Conservation (phyloP, 139 green algal genomes). For the Picochlorum sp. region DNA sequence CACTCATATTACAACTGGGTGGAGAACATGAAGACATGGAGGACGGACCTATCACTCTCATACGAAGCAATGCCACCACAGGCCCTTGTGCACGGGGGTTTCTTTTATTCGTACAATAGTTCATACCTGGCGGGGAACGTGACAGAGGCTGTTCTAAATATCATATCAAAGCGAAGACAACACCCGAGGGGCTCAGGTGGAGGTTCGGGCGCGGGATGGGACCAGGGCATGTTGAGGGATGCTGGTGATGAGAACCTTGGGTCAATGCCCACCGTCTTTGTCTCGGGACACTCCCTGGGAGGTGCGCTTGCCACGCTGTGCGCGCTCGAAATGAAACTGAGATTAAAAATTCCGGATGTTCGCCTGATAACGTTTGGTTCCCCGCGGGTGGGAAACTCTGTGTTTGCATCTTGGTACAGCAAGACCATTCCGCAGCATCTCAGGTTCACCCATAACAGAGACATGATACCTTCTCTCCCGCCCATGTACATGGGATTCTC, state of each 20-base stretch:
- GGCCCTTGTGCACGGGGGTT: slow-evolving; percentile 48
- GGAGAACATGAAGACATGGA: slow-evolving; percentile 73
- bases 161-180: not conserved
- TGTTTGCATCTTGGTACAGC: slow-evolving; percentile 53
- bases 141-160: slow-evolving; percentile 15
- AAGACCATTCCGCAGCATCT: slow-evolving; percentile 36
- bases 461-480: slow-evolving; percentile 81
- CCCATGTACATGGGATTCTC: slow-evolving; percentile 60
- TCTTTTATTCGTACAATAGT: slow-evolving; percentile 38
- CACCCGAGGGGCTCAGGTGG: slow-evolving; percentile 1
- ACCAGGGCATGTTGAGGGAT: not conserved
- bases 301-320: slow-evolving; percentile 49
- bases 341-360: slow-evolving; percentile 22
- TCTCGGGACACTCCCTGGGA: slow-evolving; percentile 34
- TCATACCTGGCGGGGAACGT: slow-evolving; percentile 33
- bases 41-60: slow-evolving; percentile 32
- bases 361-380: slow-evolving; percentile 69
- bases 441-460: slow-evolving; percentile 80
- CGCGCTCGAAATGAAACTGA: slow-evolving; percentile 40
- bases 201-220: slow-evolving; percentile 3
- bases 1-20: slow-evolving; percentile 48
- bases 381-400: slow-evolving; percentile 73
- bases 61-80: slow-evolving; percentile 25
- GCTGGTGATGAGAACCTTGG: not conserved
- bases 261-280: slow-evolving; percentile 5